Base-by-base conservation (phyloP, 23 red algal genomes). In the Gracilaria domingensis region DNA sequence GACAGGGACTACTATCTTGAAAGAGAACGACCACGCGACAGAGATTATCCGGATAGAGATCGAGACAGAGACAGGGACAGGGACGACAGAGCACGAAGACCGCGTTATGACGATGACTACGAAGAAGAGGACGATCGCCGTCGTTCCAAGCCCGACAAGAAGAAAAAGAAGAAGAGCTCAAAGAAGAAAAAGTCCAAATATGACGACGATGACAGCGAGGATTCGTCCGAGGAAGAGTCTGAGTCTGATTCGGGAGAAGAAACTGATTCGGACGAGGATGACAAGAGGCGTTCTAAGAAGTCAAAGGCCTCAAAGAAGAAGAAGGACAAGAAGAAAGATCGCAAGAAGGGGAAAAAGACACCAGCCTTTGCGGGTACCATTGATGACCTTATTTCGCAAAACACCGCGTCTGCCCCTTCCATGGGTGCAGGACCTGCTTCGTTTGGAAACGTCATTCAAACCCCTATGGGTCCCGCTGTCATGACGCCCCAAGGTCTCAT, bases 381-480 rank as follows among this genome's bases (percentile, higher is more conserved):
- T 73, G 92, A 94, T 61, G 92, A 94, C 47, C 60, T 94, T 23
- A 86, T 94, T 23, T 79, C 67, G 20, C 83, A 88, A 74, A 94
- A 88, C 60, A 67, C 51, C 18, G 84, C 83, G 18, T 56, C 72
- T 39, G 75, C 38, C 30, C 45, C 65, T 75, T 80, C 66, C 8
- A 75, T 45, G 44, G 82, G 82, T 16, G 3, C 57, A 2, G 92
- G 92, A 30, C 71, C 48, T 23, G 84, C 48, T 37, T 81, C 79
- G 17, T 83, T 88, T 82, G 92, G 92, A n/a, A 88, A 87, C 24
- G 66, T 94, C 16, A 82, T 94, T 49, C 92, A 94, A 65, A 94
- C 92, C 1, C 92, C 92, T 21, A 88, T 94, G 92, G 92, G 92
- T 24, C 92, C 92, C 3, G 92, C 92, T 30, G 92, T 94, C 16